Evolutionary conservation across 352 stramenopile genomes (phyloP).

Genomic region (Globisporangium barbulae): DNA sequence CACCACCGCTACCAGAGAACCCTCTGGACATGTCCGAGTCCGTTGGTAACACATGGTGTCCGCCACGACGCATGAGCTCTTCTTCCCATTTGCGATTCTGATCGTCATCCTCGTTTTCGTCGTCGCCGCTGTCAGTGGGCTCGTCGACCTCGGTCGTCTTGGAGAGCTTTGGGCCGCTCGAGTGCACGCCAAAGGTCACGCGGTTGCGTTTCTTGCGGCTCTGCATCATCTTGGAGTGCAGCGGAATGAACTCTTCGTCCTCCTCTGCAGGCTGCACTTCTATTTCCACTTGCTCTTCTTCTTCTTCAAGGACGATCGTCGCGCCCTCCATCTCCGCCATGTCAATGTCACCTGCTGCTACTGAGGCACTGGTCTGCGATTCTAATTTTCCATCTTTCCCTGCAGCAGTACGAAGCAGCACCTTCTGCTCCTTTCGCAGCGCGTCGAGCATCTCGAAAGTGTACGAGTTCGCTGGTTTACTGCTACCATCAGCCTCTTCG

Average conservation of each 20-base stretch:
- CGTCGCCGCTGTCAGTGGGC: slow-evolving; percentile 19
- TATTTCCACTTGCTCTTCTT: slow-evolving; percentile 10
- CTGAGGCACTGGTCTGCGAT: neutral
- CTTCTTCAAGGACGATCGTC: slow-evolving; percentile 18
- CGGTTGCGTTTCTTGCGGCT: slow-evolving; percentile 40
- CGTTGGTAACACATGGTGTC: slow-evolving; percentile 25
- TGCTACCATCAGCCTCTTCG: slow-evolving; percentile 15
- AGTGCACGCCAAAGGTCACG: slow-evolving; percentile 61
- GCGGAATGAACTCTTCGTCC: slow-evolving; percentile 66
- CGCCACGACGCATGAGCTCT: slow-evolving; percentile 72
- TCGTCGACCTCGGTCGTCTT: slow-evolving; percentile 49
- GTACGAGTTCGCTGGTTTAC: slow-evolving; percentile 30
- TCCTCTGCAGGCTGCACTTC: slow-evolving; percentile 2
- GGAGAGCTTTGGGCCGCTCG: slow-evolving; percentile 19
- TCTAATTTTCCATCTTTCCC: slow-evolving; percentile 9
- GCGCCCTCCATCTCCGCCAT: slow-evolving; percentile 34
- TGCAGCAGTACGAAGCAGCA: slow-evolving; percentile 27
- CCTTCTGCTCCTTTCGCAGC: slow-evolving; percentile 65
- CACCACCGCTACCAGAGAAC: neutral
- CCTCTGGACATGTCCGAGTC: slow-evolving; percentile 5
- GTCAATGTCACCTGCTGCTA: slow-evolving; percentile 1
- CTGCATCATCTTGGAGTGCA: slow-evolving; percentile 45
- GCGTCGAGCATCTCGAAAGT: slow-evolving; percentile 55
- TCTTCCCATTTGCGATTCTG: slow-evolving; percentile 66
- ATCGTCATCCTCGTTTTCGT: slow-evolving; percentile 38